phyloP scores from a whole-genome alignment of 78 protist species.

The Carpediemonas membranifera region DNA sequence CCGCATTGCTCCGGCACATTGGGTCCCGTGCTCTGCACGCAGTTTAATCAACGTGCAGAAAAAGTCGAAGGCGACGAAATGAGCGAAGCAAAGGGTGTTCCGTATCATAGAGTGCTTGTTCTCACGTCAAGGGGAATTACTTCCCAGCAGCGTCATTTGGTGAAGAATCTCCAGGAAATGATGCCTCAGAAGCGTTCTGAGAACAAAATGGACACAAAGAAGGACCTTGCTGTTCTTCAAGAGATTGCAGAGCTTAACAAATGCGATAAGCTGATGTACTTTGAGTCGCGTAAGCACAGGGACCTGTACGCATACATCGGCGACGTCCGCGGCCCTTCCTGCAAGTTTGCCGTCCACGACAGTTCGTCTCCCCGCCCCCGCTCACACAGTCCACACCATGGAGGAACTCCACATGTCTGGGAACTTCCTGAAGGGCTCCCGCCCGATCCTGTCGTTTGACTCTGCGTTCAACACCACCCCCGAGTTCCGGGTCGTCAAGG shows the following conservation, averaged over 20 bases:
- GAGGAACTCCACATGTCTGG: conserved; percentile 81
- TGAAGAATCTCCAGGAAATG: conserved; percentile 55
- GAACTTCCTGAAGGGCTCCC: conserved; percentile 77
- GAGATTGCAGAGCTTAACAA: conserved; percentile 59
- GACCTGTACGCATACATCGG: conserved; percentile 62
- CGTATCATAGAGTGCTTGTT: conserved; percentile 35
- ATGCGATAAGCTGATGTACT: conserved; percentile 57
- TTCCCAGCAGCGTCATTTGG: conserved; percentile 50
- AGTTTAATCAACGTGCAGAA: too few species aligned
- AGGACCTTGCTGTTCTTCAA: conserved; percentile 36
- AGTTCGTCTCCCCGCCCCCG: background rate
- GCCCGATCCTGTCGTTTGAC: conserved; percentile 84
- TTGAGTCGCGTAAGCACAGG: conserved; percentile 53
- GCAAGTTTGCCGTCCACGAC: conserved; percentile 65
- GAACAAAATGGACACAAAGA: conserved; percentile 43
- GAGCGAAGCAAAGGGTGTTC: too few species aligned
- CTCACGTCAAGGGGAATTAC: conserved; percentile 46
- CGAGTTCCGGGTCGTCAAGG: conserved; percentile 6
- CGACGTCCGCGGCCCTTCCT: conserved; percentile 75
- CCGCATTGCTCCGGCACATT: too few species aligned
- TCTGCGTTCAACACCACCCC: conserved; percentile 10
- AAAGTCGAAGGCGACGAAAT: too few species aligned
- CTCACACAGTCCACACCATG: conserved; percentile 61
- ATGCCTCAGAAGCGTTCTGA: conserved; percentile 67
- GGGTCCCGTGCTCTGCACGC: too few species aligned